Conservation (phyloP, 2,329 filamentous ascomycete species). For the Pseudogymnoascus sp. region DNA sequence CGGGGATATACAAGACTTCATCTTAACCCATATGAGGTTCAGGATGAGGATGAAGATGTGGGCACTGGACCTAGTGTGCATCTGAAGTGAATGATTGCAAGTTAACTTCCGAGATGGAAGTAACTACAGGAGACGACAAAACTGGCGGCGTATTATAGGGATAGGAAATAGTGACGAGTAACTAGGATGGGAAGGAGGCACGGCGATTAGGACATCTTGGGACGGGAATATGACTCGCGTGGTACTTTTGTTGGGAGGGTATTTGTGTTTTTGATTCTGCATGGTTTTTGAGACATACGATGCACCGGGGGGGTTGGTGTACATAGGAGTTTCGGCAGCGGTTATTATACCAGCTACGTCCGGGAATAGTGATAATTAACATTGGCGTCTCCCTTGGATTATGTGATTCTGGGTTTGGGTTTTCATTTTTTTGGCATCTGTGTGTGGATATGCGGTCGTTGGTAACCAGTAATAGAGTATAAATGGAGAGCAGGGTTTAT, state of each 20-base stretch:
- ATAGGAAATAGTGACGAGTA: neutral
- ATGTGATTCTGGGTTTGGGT: neutral
- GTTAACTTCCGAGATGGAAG: neutral
- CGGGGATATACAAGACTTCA: slow-evolving; percentile 3
- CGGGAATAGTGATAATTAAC: neutral
- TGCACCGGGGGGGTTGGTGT: neutral
- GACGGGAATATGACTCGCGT: neutral
- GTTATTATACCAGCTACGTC: neutral
- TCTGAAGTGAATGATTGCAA: neutral
- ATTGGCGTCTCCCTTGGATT: neutral
- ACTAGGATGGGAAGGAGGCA: neutral
- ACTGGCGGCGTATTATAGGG: neutral
- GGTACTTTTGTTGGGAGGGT: neutral
- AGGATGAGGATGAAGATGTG: slow-evolving; percentile 2
- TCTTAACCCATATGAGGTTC: slow-evolving; percentile 3
- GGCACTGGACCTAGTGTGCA: neutral
- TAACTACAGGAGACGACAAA: neutral
- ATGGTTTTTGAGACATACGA: neutral
- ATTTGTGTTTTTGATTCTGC: neutral
- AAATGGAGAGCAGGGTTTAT: neutral
- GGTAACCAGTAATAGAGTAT: neutral
- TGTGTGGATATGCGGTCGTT: neutral
- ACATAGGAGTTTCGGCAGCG: neutral
- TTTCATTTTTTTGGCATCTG: neutral
- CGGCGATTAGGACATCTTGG: neutral